These are phyloP conservation scores for Dendrocalamus latiflorus DNA, from an alignment of 202 grass and related monocot genomes.

Conservation along the genomic window DNA sequence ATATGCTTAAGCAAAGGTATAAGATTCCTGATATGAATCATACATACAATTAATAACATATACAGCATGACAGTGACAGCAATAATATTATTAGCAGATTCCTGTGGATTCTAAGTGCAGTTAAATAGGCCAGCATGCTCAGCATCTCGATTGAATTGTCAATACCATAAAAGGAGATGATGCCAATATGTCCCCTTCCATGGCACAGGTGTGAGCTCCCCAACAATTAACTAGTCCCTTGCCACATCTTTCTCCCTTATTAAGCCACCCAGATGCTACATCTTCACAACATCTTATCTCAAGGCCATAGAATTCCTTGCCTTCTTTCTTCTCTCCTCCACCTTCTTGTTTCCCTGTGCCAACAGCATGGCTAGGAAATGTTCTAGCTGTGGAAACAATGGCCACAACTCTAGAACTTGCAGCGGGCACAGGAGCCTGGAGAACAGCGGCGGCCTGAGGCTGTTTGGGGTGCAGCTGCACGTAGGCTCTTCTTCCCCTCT, in stretches of 20 bases:
- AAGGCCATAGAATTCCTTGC: constrained; percentile 23
- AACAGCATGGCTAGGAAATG: constrained; percentile 73
- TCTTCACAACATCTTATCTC: constrained; percentile 43
- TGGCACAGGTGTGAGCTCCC: constrained; percentile 37
- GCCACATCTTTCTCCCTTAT: constrained; percentile 41
- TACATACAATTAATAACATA: constrained; percentile 10
- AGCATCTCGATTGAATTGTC: constrained; percentile 26
- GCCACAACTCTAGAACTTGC: constrained; percentile 90
- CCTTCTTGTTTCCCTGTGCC: background rate
- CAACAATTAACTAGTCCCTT: constrained; percentile 19
- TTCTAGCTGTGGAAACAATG: constrained; percentile 80
- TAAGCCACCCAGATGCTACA: constrained; percentile 34
- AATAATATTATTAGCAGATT: constrained; percentile 36
- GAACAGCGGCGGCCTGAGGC: constrained; percentile 18
- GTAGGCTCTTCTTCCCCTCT: constrained; percentile 29
- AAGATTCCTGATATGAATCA: constrained; percentile 37
- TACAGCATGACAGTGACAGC: constrained; percentile 25
- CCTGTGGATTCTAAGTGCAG: constrained; percentile 34
- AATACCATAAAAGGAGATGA: constrained; percentile 38
- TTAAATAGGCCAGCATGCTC: constrained; percentile 40
- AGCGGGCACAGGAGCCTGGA: background rate
- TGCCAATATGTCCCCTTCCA: constrained; percentile 40
- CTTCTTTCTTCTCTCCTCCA: background rate
- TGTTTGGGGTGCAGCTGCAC: constrained; percentile 84
- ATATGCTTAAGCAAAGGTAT: constrained; percentile 11